phyloP scores from a whole-genome alignment of 768 basidiomycete genomes.

The Amanita fuliginea region DNA sequence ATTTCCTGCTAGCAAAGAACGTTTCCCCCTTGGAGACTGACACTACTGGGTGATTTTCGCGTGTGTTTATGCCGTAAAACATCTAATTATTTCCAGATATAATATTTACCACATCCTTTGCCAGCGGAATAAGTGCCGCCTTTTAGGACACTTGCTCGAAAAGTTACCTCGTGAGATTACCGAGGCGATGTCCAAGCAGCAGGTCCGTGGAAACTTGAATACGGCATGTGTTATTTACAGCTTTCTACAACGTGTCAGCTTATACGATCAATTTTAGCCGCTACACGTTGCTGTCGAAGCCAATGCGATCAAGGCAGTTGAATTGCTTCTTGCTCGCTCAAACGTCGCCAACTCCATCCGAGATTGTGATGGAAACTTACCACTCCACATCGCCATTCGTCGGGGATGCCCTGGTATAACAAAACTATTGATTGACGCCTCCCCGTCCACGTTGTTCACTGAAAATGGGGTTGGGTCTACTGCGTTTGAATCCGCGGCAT shows the following conservation, averaged over 20 bases:
- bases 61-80: neutral
- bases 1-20: slow-evolving; percentile 38
- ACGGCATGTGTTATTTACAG: neutral
- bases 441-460: slow-evolving; percentile 25
- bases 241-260: neutral
- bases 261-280: slow-evolving; percentile 24
- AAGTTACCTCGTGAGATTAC: slow-evolving; percentile 35
- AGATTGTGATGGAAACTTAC: slow-evolving; percentile 38
- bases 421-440: slow-evolving; percentile 24
- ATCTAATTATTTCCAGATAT: slow-evolving; percentile 23
- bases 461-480: slow-evolving; percentile 44
- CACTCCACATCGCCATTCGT: slow-evolving; percentile 38
- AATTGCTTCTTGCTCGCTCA: slow-evolving; percentile 27
- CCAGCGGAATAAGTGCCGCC: slow-evolving; percentile 13
- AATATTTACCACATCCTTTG: slow-evolving; percentile 47
- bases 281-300: slow-evolving; percentile 40
- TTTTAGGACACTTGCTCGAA: slow-evolving; percentile 32
- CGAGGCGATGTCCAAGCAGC: too few relatives aligned
- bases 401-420: slow-evolving; percentile 23
- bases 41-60: slow-evolving; percentile 27
- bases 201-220: slow-evolving; percentile 16
- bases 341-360: slow-evolving; percentile 24
- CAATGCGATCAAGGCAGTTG: slow-evolving; percentile 17
- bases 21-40: slow-evolving; percentile 34
- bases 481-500: slow-evolving; percentile 24